Evolutionary conservation across 768 basidiomycete species (phyloP), one percentile per base, ranked within the genome.

Genomic region (Naganishia randhawae): DNA sequence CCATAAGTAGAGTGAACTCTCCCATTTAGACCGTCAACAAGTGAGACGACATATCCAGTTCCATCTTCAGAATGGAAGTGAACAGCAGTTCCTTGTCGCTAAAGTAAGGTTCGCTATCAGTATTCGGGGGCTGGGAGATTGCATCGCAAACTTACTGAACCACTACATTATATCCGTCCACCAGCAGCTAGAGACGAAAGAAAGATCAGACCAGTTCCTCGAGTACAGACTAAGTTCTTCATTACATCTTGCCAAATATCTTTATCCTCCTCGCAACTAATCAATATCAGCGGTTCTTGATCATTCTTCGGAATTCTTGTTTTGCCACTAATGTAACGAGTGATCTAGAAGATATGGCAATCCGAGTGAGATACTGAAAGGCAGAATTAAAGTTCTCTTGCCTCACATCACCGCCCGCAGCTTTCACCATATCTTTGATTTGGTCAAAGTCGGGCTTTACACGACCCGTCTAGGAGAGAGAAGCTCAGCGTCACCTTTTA

Each of bases 1-100:
- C n/a, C n/a, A n/a, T n/a, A n/a, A n/a, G n/a, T n/a, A n/a, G n/a
- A n/a, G n/a, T n/a, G n/a, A n/a, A 8, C 22, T 5, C 37, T 10
- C 41, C 22, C 16, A 61, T 61, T 33, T 61, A 41, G 9, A 61
- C 25, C 10, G 57, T 61, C 37, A 61, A 19, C 57, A 25, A 13
- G 57, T 61, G 57, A 17, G 19, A 37, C 6, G 37, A 10, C 57
- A 61, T 61, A 19, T 61, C 57, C 11, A 61, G n/a, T 7, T 61
- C 57, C 57, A 61, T 61, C 39, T 61, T 61, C n/a, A 61, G n/a
- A 27, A 61, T 61, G 2, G 57, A 61, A 13, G 57, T 61, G 39
- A 61, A 61, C 22, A 61, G 10, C 22, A 61, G 33, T 39, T 61
- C 57, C 57, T 61, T 61, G 57, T 61, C 57, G 57, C 57, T 61